Base-by-base conservation (phyloP, 805 yeast genomes). In the Nakazawaea ambrosiae region DNA sequence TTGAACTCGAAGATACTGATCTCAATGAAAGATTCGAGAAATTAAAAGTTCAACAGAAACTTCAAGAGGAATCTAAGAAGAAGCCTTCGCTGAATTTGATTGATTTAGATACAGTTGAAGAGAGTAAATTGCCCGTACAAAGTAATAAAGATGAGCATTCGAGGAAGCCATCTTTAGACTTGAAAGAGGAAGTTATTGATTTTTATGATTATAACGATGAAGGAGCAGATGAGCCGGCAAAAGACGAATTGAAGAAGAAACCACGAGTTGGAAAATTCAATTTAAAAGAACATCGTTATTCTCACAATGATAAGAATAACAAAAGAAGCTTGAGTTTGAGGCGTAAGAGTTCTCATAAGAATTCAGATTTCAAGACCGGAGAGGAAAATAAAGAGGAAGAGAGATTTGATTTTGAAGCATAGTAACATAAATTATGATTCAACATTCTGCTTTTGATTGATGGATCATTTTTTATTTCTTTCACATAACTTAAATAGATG, bases 141-240 rank as follows among this genome's bases (percentile, higher is more conserved):
- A 26, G 15, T n/a, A 12, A 8, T 9, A 26, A 26, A 26, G 20
- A 14, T 5, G 16, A 36, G 16, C 20, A 15, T 5, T 17, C 33
- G 6, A 27, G 40, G 14, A 23, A 32, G 10, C 28, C 40, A 3
- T 37, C 40, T 8, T 24, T 37, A 19, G 40, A 37, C 22, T 28
- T 37, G 24, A 29, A 36, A 32, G 41, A 33, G 14, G 41, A 37
- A 14, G 38, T 31, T 17, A 34, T 31, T 17, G 40, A 36, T 30
- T 33, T 39, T 20, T 34, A 39, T 30, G 43, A 39, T 24, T 28
- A 28, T 12, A 42, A 34, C 20, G 33, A 17, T 20, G 43, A 36
- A 24, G 28, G 27, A 16, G 36, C 18, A 14, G 35, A 22, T 17
- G 33, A 24, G 12, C 19, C 22, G 20, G 15, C 22, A 15, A 15